Conservation (phyloP, 164 flowering plant species). For the Nelumbo lutea region DNA sequence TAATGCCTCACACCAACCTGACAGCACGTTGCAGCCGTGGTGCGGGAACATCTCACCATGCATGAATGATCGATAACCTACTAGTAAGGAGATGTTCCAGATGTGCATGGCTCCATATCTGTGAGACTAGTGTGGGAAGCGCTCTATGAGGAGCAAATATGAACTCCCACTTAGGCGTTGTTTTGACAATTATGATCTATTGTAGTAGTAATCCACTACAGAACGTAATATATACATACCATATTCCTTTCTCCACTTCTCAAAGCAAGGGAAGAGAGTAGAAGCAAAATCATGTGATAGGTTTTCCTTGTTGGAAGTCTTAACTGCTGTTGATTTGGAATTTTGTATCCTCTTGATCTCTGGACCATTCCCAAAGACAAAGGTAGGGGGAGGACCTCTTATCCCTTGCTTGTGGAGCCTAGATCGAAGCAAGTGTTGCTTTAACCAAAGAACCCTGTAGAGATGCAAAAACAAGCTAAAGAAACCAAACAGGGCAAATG, state of each 20-base stretch:
- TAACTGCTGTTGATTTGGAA: constrained; percentile 4
- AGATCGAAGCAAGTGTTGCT: constrained; percentile 20
- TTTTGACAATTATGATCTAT: too few species aligned
- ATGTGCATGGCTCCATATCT: too few species aligned
- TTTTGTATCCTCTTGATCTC: constrained; percentile 19
- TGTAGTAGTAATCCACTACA: too few species aligned
- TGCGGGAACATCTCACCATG: too few species aligned
- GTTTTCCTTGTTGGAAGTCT: background rate
- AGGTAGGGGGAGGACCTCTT: constrained; percentile 19
- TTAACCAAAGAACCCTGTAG: constrained; percentile 12
- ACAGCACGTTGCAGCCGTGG: too few species aligned
- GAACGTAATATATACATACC: constrained; percentile 15
- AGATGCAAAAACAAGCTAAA: constrained; percentile 3
- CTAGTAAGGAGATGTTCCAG: too few species aligned
- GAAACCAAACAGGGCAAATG: background rate
- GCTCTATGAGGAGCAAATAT: background rate
- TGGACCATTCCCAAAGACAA: constrained; percentile 19
- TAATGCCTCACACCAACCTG: too few species aligned
- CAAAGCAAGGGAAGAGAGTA: constrained; percentile 19
- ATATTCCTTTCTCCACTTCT: constrained; percentile 22
- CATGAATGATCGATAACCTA: too few species aligned
- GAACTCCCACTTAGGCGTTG: too few species aligned
- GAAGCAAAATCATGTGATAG: constrained; percentile 18
- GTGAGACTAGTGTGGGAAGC: too few species aligned
- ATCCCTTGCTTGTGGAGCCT: constrained; percentile 21